A percentile compares a stretch with the other conserved stretches of the same genome.
Evolutionary conservation across 257 asterid genomes (phyloP).

Genomic region (Rehmannia glutinosa): DNA sequence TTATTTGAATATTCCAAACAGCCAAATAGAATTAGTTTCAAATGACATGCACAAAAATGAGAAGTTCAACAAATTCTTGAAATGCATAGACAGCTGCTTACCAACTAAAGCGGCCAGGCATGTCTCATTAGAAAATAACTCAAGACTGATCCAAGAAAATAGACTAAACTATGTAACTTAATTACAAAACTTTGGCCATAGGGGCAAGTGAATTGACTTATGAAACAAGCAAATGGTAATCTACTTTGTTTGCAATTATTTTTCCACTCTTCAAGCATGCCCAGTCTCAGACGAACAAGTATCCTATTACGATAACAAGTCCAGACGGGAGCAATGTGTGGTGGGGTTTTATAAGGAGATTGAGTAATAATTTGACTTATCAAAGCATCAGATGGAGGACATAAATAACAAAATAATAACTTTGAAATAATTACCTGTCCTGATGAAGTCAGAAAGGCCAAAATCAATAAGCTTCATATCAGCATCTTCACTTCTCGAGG

Average conservation of each 20-base stretch:
- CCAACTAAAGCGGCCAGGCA: neutral
- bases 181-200: neutral
- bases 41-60: neutral
- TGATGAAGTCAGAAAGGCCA: conserved; percentile 93
- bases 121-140: neutral
- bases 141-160: neutral
- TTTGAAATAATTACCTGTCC: conserved; percentile 54
- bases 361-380: neutral
- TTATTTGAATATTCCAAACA: neutral
- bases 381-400: neutral
- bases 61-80: neutral
- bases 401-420: neutral
- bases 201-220: neutral
- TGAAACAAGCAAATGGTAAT: neutral
- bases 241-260: too few species aligned
- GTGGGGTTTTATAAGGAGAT: neutral
- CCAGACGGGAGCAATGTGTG: neutral
- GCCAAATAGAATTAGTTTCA: neutral
- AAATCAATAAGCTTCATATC: conserved; percentile 95
- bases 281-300: neutral
- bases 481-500: conserved; percentile 87
- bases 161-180: neutral
- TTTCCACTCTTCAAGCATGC: neutral
- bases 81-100: neutral
- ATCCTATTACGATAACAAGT: neutral